Evolutionary conservation across 1,284 basidiomycete genomes (phyloP).

Genomic region (Cutaneotrichosporon spelunceum): DNA sequence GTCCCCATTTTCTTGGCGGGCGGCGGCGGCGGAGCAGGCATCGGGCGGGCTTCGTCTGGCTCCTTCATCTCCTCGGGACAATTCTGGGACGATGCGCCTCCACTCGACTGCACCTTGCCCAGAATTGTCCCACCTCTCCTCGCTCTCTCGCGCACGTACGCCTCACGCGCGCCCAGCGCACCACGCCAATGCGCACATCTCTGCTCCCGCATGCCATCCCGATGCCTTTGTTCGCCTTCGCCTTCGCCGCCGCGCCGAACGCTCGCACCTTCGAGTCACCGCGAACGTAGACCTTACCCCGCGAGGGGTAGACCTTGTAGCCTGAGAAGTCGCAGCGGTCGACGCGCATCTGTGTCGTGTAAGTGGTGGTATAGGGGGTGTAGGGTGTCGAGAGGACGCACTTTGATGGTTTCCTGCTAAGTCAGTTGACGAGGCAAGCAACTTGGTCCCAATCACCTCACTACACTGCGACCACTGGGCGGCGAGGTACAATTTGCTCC

Average conservation of each 20-base stretch:
- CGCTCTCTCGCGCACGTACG: background rate
- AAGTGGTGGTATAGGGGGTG: conserved; percentile 4
- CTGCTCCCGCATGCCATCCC: background rate
- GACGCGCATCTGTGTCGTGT: conserved; percentile 67
- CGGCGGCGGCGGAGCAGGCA: background rate
- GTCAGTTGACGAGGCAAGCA: conserved; percentile 10
- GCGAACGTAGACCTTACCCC: conserved; percentile 92
- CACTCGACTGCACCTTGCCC: background rate
- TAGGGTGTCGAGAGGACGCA: conserved; percentile 4
- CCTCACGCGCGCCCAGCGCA: too few relatives aligned
- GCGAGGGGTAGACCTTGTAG: conserved; percentile 92
- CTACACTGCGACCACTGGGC: background rate
- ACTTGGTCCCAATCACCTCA: background rate
- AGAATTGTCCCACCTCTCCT: background rate
- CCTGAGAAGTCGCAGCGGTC: conserved; percentile 96
- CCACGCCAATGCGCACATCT: background rate
- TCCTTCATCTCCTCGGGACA: too few relatives aligned
- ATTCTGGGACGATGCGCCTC: background rate
- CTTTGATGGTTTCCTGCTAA: conserved; percentile 9
- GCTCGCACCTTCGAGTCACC: conserved; percentile 84
- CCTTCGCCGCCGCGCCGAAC: conserved; percentile 1
- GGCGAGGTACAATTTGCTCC: background rate
- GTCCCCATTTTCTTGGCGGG: background rate
- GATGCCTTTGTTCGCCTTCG: too few relatives aligned
- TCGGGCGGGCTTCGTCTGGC: background rate